phyloP scores from a whole-genome alignment of 1,284 basidiomycete species.

The Sanghuangporus weigelae region DNA sequence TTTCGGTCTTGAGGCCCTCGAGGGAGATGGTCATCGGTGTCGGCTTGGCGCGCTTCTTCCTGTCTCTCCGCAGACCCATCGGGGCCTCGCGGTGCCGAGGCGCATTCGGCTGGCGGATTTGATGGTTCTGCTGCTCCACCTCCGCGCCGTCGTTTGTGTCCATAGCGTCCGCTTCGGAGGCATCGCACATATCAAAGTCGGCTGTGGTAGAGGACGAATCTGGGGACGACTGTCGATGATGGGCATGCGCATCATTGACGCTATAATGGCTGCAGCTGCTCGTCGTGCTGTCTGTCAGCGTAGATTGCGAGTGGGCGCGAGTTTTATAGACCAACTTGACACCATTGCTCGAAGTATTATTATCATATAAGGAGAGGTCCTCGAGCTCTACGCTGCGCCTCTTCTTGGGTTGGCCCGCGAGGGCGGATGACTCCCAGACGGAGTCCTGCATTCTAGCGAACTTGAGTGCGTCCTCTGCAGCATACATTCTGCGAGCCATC shows the following conservation, averaged over 20 bases:
- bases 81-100: constrained; percentile 22
- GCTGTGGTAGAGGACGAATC: constrained; percentile 14
- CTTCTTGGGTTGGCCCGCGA: constrained; percentile 41
- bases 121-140: not conserved
- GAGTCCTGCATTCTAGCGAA: constrained; percentile 30
- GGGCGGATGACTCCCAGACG: constrained; percentile 33
- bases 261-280: constrained; percentile 5
- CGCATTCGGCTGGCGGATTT: constrained; percentile 13
- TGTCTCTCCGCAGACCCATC: constrained; percentile 6
- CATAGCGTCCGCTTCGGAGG: constrained; percentile 6
- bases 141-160: not conserved
- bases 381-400: constrained; percentile 41
- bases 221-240: constrained; percentile 10
- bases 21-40: constrained; percentile 36
- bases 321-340: not conserved
- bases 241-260: not conserved
- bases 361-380: constrained; percentile 19
- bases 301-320: constrained; percentile 6
- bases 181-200: constrained; percentile 18
- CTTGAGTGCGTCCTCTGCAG: constrained; percentile 47
- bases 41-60: constrained; percentile 20
- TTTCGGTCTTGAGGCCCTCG: constrained; percentile 36
- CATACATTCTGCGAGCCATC: constrained; percentile 54
- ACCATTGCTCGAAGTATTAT: constrained; percentile 8
- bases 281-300: constrained; percentile 8